Base-by-base conservation (phyloP, 2,329 filamentous ascomycete species). In the Endothia cerciana region DNA sequence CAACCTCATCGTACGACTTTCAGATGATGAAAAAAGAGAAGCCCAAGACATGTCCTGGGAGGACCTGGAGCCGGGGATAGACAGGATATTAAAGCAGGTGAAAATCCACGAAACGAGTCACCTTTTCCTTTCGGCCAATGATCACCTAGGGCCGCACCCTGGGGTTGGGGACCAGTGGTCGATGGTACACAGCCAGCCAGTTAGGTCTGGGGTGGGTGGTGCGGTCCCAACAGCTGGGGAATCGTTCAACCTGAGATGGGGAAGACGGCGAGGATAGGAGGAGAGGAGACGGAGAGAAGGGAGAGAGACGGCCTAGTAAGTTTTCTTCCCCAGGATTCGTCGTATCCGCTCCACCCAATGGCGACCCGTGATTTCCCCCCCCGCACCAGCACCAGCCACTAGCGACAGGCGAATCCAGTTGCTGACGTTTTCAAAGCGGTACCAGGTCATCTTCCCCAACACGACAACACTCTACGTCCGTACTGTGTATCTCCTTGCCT, bases 61-160 rank as follows among this genome's bases (percentile, higher is more conserved):
- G 28, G 19, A 13, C 33, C n/a, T 19, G 7, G 58, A 47, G 28
- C 25, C 40, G 58, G 58, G 58, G 28, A 28, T 22, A 13, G 19
- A 19, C 41, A 19, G 30, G 22, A n/a, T 43, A 45, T 22, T 62
- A 38, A 62, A 62, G 59, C 58, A 43, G 65, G 65, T 62, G 43
- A 65, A 65, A 67, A 65, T 65, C 58, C 59, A 62, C 65, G 65
- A 67, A 25, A 59, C 43, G 28, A 41, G 11, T 11, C 51, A 36
- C 8, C 22, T 30, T 13, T 15, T 43, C 6, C 22, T 8, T 41
- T 33, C n/a, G 11, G 60, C 47, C 8, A 40, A 62, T 28, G 60
- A 62, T 55, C 60, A 62, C 19, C 60, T 62, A 22, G 13, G 8
- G 38, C 10, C 22, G n/a, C 22, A 5, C 13, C 22, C 22, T 22